A percentile compares a stretch with the other conserved stretches of the same genome.
phyloP scores from a whole-genome alignment of 2,329 filamentous ascomycete species.

The Microsporum canis region DNA sequence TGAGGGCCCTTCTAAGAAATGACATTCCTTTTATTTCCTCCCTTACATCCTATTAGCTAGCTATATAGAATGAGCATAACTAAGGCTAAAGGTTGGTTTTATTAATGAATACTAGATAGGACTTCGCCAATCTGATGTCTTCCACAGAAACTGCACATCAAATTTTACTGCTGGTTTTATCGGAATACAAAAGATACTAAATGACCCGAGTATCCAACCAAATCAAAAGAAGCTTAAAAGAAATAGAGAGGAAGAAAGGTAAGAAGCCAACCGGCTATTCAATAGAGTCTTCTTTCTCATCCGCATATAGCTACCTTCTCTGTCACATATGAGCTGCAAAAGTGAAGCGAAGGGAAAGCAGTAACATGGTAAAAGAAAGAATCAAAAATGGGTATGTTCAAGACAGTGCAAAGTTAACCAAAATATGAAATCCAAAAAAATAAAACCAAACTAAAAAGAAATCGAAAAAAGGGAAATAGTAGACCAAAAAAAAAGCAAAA shows the following conservation, averaged over 20 bases:
- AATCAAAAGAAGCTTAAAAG: neutral
- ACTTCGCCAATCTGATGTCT: neutral
- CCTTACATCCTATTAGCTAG: neutral
- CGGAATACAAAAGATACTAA: neutral
- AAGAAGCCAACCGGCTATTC: neutral
- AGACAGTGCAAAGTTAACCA: neutral
- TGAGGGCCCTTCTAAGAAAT: neutral
- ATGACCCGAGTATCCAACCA: neutral
- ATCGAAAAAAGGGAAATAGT: neutral
- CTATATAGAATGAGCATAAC: too few species aligned
- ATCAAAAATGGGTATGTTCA: conserved; percentile 1
- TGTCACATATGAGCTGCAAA: neutral
- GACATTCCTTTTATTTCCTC: neutral
- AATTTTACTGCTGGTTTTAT: neutral
- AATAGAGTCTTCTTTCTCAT: neutral
- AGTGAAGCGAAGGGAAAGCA: neutral
- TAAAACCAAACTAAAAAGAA: neutral
- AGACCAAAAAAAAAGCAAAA: neutral
- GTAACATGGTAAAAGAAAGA: neutral
- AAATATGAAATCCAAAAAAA: neutral
- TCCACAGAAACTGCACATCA: neutral
- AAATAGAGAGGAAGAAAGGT: neutral
- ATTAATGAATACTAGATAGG: neutral
- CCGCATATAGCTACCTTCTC: neutral
- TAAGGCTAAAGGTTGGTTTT: too few species aligned